Conservation (phyloP, 768 basidiomycete genomes). For the Megacollybia marginata region DNA sequence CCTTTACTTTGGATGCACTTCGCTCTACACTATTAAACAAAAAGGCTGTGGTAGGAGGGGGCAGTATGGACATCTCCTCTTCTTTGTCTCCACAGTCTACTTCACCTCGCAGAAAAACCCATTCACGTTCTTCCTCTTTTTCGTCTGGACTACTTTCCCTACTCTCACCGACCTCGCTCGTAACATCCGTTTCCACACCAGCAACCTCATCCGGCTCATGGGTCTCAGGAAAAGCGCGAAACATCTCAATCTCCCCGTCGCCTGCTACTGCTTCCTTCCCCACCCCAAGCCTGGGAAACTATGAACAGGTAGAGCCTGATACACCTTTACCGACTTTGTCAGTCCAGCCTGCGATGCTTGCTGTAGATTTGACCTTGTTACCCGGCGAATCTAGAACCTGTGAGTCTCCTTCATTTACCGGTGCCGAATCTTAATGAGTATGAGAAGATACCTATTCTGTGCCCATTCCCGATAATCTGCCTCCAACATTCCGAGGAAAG, state of each 20-base stretch:
- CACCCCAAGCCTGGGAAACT: neutral
- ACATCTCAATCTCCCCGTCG: constrained; percentile 1
- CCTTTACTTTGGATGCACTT: constrained; percentile 35
- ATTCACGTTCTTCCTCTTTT: constrained; percentile 44
- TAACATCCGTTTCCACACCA: constrained; percentile 13
- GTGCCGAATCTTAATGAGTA: neutral
- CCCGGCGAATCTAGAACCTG: constrained; percentile 86
- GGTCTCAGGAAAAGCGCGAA: neutral
- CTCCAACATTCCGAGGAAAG: constrained; percentile 86
- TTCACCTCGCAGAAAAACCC: constrained; percentile 24
- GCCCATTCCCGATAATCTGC: constrained; percentile 68
- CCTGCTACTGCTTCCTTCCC: constrained; percentile 3
- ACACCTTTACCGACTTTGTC: constrained; percentile 78
- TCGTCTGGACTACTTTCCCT: constrained; percentile 46
- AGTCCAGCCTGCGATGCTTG: constrained; percentile 79
- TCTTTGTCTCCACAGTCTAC: constrained; percentile 18
- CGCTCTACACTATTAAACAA: constrained; percentile 44
- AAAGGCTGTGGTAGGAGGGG: constrained; percentile 51
- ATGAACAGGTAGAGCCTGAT: constrained; percentile 53
- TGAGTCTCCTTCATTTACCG: constrained; percentile 30
- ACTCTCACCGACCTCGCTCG: constrained; percentile 30
- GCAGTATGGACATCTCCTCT: constrained; percentile 72
- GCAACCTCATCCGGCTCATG: constrained; percentile 4
- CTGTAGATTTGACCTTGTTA: constrained; percentile 72
- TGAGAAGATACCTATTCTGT: constrained; percentile 75